Percentiles rank a stretch among this genome's conserved stretches.
phyloP scores from a whole-genome alignment of 805 yeast species.

The Suhomyces sp. region DNA sequence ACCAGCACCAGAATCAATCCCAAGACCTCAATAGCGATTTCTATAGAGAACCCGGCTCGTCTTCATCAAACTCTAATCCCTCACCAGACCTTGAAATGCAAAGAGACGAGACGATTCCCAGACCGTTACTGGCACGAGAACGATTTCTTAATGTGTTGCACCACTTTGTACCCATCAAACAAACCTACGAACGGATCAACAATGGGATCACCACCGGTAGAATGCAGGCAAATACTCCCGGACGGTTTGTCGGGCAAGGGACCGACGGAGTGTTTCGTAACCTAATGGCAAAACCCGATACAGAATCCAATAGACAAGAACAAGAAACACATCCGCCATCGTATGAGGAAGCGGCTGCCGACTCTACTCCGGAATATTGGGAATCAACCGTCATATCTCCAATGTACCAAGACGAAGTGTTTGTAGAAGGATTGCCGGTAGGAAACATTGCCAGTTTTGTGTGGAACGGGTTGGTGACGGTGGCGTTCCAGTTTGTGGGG shows the following conservation, averaged over 20 bases:
- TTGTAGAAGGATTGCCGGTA: conserved; percentile 93
- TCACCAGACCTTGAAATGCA: conserved; percentile 28
- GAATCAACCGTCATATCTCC: conserved; percentile 82
- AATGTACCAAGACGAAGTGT: conserved; percentile 80
- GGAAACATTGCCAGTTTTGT: conserved; percentile 84
- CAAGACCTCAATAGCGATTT: not conserved
- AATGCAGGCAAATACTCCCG: conserved; percentile 44
- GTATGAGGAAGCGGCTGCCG: conserved; percentile 93
- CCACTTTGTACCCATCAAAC: conserved; percentile 37
- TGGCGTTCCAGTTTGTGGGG: conserved; percentile 93
- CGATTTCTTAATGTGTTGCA: conserved; percentile 31
- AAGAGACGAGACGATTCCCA: conserved; percentile 6
- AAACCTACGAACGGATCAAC: conserved; percentile 41
- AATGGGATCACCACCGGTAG: conserved; percentile 43
- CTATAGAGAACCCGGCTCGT: not conserved
- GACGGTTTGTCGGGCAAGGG: conserved; percentile 43
- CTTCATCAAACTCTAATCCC: not conserved
- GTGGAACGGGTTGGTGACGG: conserved; percentile 86
- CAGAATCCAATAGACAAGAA: conserved; percentile 28
- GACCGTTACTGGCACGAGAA: conserved; percentile 25
- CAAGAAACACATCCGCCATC: conserved; percentile 71
- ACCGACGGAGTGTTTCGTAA: conserved; percentile 93
- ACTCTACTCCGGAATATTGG: conserved; percentile 95
- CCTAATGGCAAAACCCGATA: conserved; percentile 84
- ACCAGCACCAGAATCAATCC: not conserved